Evolutionary conservation across 106 monocot genomes (phyloP).

Genomic region (Cymbidium sinense): DNA sequence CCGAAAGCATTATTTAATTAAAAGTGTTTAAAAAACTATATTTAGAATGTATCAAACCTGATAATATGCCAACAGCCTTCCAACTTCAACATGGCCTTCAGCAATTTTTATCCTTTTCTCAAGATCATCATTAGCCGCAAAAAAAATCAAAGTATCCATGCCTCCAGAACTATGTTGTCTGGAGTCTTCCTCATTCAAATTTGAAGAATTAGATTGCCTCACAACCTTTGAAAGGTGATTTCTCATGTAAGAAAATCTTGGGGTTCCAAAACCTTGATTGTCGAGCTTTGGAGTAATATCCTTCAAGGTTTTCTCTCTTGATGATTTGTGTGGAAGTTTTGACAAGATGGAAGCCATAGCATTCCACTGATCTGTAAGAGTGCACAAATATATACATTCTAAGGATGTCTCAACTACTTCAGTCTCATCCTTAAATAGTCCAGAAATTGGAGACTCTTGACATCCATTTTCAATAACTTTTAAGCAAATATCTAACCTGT

Average conservation of each 20-base stretch:
- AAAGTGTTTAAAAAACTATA: not conserved
- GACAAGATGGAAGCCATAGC: conserved; percentile 76
- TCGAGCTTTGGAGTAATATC: conserved; percentile 33
- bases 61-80: conserved; percentile 85
- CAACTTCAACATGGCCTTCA: conserved; percentile 93
- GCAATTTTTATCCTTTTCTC: conserved; percentile 60
- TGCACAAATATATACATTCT: conserved; percentile 71
- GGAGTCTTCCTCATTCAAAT: conserved; percentile 14
- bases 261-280: conserved; percentile 28
- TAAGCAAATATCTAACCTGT: conserved; percentile 67
- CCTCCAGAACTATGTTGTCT: conserved; percentile 13
- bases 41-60: conserved; percentile 44
- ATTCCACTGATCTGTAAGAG: conserved; percentile 81
- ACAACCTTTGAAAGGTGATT: conserved; percentile 23
- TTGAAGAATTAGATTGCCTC: not conserved
- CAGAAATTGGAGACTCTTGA: conserved; percentile 38
- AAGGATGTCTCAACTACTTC: conserved; percentile 63
- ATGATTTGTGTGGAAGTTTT: conserved; percentile 44
- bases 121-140: conserved; percentile 30
- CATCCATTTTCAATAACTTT: conserved; percentile 77
- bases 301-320: conserved; percentile 40
- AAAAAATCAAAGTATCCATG: conserved; percentile 12
- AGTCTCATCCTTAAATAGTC: conserved; percentile 58
- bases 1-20: not conserved
- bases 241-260: conserved; percentile 23